phyloP scores from a whole-genome alignment of 805 yeast species.

The Metschnikowia chrysomelidarum region DNA sequence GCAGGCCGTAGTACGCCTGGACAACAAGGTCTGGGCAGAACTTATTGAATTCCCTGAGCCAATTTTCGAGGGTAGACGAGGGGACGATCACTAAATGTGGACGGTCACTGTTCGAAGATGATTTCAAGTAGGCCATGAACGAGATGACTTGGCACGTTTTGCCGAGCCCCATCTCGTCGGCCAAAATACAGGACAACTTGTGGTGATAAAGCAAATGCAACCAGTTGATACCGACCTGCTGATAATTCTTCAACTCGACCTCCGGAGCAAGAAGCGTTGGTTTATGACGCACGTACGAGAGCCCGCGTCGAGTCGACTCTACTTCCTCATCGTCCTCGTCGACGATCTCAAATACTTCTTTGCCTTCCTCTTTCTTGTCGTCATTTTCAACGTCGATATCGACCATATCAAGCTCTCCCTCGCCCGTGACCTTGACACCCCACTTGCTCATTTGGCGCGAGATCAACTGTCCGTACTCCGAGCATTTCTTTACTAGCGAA shows the following conservation, averaged over 20 bases:
- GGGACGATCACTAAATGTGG: conserved; percentile 97
- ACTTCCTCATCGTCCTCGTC: conserved; percentile 37
- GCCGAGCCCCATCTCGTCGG: conserved; percentile 99
- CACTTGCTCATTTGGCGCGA: conserved; percentile 72
- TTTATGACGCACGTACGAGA: conserved; percentile 58
- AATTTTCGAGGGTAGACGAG: conserved; percentile 92
- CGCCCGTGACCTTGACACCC: conserved; percentile 80
- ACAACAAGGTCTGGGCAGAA: conserved; percentile 81
- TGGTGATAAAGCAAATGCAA: conserved; percentile 72
- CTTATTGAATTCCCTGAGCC: conserved; percentile 91
- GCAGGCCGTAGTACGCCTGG: conserved; percentile 92
- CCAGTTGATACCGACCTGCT: conserved; percentile 98
- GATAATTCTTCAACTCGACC: conserved; percentile 78
- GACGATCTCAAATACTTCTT: conserved; percentile 8
- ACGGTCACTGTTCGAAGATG: conserved; percentile 51
- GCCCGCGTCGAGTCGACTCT: conserved; percentile 25
- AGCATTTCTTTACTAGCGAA: conserved; percentile 81
- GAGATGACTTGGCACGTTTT: conserved; percentile 96
- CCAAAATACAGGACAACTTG: conserved; percentile 85
- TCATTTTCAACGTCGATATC: conserved; percentile 29
- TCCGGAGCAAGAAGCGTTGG: conserved; percentile 67
- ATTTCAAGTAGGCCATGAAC: conserved; percentile 81
- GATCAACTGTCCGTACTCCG: conserved; percentile 69
- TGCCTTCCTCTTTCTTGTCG: not conserved
- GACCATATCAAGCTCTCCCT: conserved; percentile 65